phyloP scores from a whole-genome alignment of 441 rosid species.

The Kokia cookei region DNA sequence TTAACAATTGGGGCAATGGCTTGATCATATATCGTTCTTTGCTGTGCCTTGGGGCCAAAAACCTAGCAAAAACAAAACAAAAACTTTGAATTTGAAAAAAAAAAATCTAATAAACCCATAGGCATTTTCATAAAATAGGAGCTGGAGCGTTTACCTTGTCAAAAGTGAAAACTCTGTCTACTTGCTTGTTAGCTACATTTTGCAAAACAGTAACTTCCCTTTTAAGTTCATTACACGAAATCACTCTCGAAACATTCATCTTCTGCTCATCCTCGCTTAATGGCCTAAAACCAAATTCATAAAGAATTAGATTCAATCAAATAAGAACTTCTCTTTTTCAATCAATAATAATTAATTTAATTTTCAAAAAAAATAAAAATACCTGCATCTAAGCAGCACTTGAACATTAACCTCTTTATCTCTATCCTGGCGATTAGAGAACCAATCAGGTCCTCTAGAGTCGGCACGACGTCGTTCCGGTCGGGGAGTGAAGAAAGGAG shows the following conservation, averaged over 20 bases:
- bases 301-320: background rate
- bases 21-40: slow-evolving; percentile 86
- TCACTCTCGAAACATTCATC: slow-evolving; percentile 46
- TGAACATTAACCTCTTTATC: slow-evolving; percentile 87
- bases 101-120: background rate
- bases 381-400: slow-evolving; percentile 82
- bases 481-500: slow-evolving; percentile 83
- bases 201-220: slow-evolving; percentile 77
- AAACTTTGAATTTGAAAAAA: background rate
- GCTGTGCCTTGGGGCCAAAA: slow-evolving; percentile 93
- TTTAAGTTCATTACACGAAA: slow-evolving; percentile 65
- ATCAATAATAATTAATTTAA: background rate
- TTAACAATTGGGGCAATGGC: slow-evolving; percentile 74
- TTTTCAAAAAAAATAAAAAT: background rate
- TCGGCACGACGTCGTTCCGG: slow-evolving; percentile 77
- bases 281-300: slow-evolving; percentile 37
- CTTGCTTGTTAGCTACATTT: slow-evolving; percentile 70
- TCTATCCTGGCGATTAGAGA: slow-evolving; percentile 54
- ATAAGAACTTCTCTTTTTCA: background rate
- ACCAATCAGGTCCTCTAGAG: slow-evolving; percentile 44
- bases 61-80: slow-evolving; percentile 32
- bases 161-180: slow-evolving; percentile 73
- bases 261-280: slow-evolving; percentile 75
- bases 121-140: background rate
- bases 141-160: slow-evolving; percentile 53